Percentiles rank a stretch among this genome's conserved stretches.
Evolutionary conservation across 1,139 yeast species (phyloP).

Genomic region (Saccharomycopsis phalli): DNA sequence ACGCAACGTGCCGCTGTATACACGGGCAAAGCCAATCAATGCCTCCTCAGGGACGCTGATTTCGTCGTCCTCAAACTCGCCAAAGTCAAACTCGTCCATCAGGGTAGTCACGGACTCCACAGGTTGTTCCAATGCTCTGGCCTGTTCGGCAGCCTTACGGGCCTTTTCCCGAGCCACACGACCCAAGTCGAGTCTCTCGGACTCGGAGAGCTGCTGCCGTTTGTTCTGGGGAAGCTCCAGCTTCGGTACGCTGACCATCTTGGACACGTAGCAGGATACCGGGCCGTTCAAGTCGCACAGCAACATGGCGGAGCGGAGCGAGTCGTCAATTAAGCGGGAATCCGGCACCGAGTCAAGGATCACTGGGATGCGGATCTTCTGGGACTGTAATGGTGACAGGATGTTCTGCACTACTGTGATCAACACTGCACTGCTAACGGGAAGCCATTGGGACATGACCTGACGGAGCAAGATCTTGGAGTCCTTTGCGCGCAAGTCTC

Average conservation of each 20-base stretch:
- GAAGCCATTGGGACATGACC: constrained; percentile 93
- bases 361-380: constrained; percentile 57
- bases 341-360: constrained; percentile 54
- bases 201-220: constrained; percentile 32
- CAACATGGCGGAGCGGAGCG: constrained; percentile 47
- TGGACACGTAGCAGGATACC: constrained; percentile 78
- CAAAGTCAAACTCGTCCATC: constrained; percentile 27
- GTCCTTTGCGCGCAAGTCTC: constrained; percentile 79
- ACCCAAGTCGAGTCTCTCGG: constrained; percentile 60
- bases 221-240: constrained; percentile 64
- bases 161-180: constrained; percentile 64
- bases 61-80: constrained; percentile 28
- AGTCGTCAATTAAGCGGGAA: constrained; percentile 40
- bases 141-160: constrained; percentile 57
- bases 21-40: constrained; percentile 78
- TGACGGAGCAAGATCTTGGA: constrained; percentile 49
- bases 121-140: constrained; percentile 31
- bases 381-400: constrained; percentile 79
- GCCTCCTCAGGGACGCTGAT: constrained; percentile 48
- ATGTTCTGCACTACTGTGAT: constrained; percentile 77
- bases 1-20: constrained; percentile 74
- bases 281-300: constrained; percentile 57
- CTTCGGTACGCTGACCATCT: constrained; percentile 77
- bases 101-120: constrained; percentile 20
- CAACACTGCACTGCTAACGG: constrained; percentile 77